These are phyloP conservation scores for Chlamydomonas sp. DNA, from an alignment of 139 green algal genomes.

Conservation along the genomic window DNA sequence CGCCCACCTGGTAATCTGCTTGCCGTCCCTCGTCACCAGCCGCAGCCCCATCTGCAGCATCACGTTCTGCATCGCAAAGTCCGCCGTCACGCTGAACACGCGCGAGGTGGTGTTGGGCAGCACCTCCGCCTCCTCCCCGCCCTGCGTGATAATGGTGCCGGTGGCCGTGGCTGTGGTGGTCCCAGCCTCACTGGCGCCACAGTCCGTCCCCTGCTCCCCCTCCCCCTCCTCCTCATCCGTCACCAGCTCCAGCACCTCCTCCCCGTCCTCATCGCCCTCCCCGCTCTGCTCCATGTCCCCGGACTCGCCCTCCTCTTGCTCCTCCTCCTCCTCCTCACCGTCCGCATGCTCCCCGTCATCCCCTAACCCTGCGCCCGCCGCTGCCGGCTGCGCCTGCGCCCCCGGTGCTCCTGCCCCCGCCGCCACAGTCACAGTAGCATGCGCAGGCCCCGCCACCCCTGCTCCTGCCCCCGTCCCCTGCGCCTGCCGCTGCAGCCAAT, in stretches of 20 bases:
- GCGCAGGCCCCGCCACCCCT: neutral
- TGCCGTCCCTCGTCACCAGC: conserved; percentile 81
- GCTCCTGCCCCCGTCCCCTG: neutral
- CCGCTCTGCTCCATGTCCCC: neutral
- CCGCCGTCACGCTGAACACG: conserved; percentile 84
- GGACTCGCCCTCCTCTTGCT: neutral
- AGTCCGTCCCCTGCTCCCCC: conserved; percentile 1
- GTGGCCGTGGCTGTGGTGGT: neutral
- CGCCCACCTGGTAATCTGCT: conserved; percentile 68
- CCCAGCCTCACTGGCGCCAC: neutral
- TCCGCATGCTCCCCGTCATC: neutral
- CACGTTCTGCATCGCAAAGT: conserved; percentile 99
- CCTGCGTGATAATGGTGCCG: too few relatives aligned
- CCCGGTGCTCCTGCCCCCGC: neutral
- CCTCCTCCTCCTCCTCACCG: neutral
- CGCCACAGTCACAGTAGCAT: neutral
- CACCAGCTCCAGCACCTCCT: conserved; percentile 15
- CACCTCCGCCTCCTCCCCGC: neutral
- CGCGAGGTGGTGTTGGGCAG: conserved; percentile 32
- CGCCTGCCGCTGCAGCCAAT: conserved; percentile 15
- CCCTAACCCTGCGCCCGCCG: neutral
- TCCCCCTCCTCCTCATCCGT: conserved; percentile 20
- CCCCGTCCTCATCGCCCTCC: neutral
- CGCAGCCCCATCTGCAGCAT: conserved; percentile 92
- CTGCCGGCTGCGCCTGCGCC: neutral